A percentile compares a stretch with the other conserved stretches of the same genome.
These are phyloP conservation scores for Microcera coccophila DNA, from an alignment of 2,329 filamentous ascomycete genomes.

Conservation along the genomic window DNA sequence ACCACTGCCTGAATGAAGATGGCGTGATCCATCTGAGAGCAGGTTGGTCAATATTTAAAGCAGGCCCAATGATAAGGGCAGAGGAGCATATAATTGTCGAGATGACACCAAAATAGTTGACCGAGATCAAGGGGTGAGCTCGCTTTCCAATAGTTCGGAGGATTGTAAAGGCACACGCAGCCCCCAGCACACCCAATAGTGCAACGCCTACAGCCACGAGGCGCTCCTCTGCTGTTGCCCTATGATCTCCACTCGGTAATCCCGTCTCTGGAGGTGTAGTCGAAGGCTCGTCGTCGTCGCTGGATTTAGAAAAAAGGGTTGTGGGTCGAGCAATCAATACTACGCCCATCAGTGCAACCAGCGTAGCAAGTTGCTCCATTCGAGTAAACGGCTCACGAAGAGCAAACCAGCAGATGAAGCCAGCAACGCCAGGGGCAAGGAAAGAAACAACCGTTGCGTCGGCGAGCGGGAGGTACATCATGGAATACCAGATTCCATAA, in stretches of 20 bases:
- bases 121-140: conserved; percentile 76
- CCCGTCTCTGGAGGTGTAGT: conserved; percentile 13
- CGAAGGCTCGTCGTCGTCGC: conserved; percentile 18
- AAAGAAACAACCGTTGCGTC: conserved; percentile 91
- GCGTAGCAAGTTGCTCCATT: conserved; percentile 69
- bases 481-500: conserved; percentile 66
- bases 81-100: conserved; percentile 64
- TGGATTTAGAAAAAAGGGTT: conserved; percentile 44
- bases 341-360: conserved; percentile 74
- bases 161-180: conserved; percentile 67
- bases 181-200: conserved; percentile 72
- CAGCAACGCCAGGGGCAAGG: conserved; percentile 72
- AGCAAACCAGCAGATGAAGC: conserved; percentile 74
- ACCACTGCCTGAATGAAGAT: conserved; percentile 53
- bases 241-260: conserved; percentile 33
- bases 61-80: conserved; percentile 52
- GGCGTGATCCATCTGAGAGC: conserved; percentile 43
- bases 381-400: conserved; percentile 73
- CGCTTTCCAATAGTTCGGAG: conserved; percentile 77
- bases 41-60: conserved; percentile 44
- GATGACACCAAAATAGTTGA: conserved; percentile 76
- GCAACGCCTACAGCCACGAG: conserved; percentile 67
- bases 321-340: conserved; percentile 75
- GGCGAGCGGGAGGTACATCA: conserved; percentile 74
- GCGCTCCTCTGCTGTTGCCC: conserved; percentile 58